Conservation (phyloP, 148 eudicot species). For the Cornus suecica region DNA sequence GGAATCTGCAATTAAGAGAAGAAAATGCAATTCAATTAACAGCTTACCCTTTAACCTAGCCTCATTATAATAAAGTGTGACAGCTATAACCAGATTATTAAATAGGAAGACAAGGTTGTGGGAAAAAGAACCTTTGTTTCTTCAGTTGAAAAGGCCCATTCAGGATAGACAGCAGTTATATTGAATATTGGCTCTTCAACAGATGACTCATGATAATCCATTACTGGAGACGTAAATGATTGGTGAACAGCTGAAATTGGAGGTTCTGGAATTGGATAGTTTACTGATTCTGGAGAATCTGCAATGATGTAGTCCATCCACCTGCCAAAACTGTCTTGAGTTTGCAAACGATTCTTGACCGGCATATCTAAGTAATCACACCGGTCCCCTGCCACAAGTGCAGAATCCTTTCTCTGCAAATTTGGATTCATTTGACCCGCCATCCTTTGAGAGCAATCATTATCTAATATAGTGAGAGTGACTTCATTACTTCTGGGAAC, state of each 20-base stretch:
- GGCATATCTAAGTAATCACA: slow-evolving; percentile 21
- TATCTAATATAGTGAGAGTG: slow-evolving; percentile 16
- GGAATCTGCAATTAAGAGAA: not conserved
- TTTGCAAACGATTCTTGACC: slow-evolving; percentile 37
- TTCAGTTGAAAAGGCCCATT: slow-evolving; percentile 71
- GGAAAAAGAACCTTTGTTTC: slow-evolving; percentile 67
- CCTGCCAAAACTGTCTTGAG: slow-evolving; percentile 71
- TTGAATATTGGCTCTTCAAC: slow-evolving; percentile 50
- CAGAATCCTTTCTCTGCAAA: slow-evolving; percentile 20
- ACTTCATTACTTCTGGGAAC: slow-evolving; percentile 22
- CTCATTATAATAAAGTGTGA: not conserved
- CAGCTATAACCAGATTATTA: slow-evolving; percentile 11
- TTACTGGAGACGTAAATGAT: slow-evolving; percentile 32
- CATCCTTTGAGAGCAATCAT: slow-evolving; percentile 23
- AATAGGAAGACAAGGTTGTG: not conserved
- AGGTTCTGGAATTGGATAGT: slow-evolving; percentile 40
- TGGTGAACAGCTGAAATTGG: slow-evolving; percentile 35
- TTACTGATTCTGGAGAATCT: slow-evolving; percentile 57
- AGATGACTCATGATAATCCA: slow-evolving; percentile 26
- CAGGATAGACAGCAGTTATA: slow-evolving; percentile 73
- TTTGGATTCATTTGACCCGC: slow-evolving; percentile 29
- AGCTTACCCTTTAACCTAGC: slow-evolving; percentile 8
- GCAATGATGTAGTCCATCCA: slow-evolving; percentile 62
- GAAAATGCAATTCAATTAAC: not conserved
- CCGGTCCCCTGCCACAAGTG: slow-evolving; percentile 23